Evolutionary conservation across 1,139 yeast genomes (phyloP).

Genomic region (Hyphopichia pseudoburtonii): DNA sequence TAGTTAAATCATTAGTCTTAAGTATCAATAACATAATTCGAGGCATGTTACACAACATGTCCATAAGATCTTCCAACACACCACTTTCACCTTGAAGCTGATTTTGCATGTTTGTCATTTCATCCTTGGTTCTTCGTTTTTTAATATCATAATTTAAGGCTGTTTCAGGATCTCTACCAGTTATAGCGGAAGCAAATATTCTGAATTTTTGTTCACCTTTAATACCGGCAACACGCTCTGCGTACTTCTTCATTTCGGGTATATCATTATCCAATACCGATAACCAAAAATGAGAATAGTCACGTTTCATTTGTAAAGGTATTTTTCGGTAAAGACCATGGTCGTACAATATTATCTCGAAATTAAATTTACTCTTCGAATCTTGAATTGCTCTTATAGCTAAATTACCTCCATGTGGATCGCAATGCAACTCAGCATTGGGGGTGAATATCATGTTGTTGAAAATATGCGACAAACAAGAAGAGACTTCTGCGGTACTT

Average conservation of each 20-base stretch:
- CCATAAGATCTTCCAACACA: slow-evolving; percentile 74
- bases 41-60: slow-evolving; percentile 77
- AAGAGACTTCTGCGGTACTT: slow-evolving; percentile 73
- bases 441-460: slow-evolving; percentile 96
- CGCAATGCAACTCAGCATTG: slow-evolving; percentile 90
- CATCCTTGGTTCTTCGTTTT: slow-evolving; percentile 57
- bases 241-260: slow-evolving; percentile 66
- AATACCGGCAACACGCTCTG: slow-evolving; percentile 79
- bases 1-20: slow-evolving; percentile 90
- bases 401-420: slow-evolving; percentile 96
- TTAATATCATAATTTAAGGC: slow-evolving; percentile 51
- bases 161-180: slow-evolving; percentile 66
- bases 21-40: slow-evolving; percentile 79
- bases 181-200: slow-evolving; percentile 87
- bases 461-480: slow-evolving; percentile 86
- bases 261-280: slow-evolving; percentile 75
- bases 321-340: slow-evolving; percentile 92
- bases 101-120: slow-evolving; percentile 60
- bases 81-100: slow-evolving; percentile 59
- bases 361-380: slow-evolving; percentile 58
- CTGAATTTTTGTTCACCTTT: slow-evolving; percentile 72
- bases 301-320: slow-evolving; percentile 71
- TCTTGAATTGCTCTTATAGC: slow-evolving; percentile 60
- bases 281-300: slow-evolving; percentile 91
- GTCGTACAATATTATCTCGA: slow-evolving; percentile 88